Conservation (phyloP, 352 stramenopile genomes). For the Globisporangium nodosum region DNA sequence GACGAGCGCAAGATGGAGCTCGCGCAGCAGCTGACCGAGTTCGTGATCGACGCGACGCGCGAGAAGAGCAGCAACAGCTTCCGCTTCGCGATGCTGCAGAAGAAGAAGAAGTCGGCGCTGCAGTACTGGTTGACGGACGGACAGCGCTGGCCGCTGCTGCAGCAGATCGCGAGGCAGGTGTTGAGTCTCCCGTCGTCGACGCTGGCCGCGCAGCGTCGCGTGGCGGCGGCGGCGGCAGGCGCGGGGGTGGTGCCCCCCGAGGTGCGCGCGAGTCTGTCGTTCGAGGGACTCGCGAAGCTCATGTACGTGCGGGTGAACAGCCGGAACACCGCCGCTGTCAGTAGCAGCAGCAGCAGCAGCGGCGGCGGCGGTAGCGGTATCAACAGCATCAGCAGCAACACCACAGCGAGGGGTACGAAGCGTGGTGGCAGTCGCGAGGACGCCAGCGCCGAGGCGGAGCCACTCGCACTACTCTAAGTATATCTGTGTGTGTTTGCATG, state of each 20-base stretch:
- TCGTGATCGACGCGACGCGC: slow-evolving; percentile 18
- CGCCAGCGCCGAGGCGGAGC: no score
- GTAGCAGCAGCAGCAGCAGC: neutral
- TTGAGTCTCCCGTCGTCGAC: slow-evolving; percentile 20
- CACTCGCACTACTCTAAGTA: no score
- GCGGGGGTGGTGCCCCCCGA: neutral
- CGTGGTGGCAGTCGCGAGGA: no score
- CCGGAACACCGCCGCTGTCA: no score
- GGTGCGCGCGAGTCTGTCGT: neutral
- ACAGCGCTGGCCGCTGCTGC: slow-evolving; percentile 21
- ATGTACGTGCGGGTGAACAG: neutral
- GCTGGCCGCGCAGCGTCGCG: neutral
- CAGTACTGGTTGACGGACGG: slow-evolving; percentile 30
- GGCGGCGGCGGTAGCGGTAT: no score
- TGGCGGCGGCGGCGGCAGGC: neutral
- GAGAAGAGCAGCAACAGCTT: slow-evolving; percentile 18
- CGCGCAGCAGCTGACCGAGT: slow-evolving; percentile 24
- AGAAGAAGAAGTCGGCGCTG: slow-evolving; percentile 20
- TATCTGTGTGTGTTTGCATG: no score
- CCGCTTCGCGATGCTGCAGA: slow-evolving; percentile 19
- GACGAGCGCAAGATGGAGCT: slow-evolving; percentile 16
- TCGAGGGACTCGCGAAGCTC: neutral
- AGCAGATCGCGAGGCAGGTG: slow-evolving; percentile 14
- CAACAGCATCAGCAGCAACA: no score
- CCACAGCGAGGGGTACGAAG: no score